phyloP scores from a whole-genome alignment of 1,284 basidiomycete species.

The Ceratobasidium sp. region DNA sequence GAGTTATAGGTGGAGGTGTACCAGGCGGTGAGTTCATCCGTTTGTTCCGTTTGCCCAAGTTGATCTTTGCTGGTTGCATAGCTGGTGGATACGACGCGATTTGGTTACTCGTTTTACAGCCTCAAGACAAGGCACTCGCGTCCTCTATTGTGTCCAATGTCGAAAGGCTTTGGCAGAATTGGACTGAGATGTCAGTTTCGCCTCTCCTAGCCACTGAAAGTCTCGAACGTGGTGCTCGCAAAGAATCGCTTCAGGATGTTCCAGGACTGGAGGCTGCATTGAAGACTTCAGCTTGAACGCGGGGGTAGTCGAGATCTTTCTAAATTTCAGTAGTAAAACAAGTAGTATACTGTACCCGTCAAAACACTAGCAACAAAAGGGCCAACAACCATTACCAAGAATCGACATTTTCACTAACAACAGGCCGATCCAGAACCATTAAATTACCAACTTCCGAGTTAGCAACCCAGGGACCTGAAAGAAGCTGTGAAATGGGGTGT shows the following conservation, averaged over 20 bases:
- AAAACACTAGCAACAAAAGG: no score
- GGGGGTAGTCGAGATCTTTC: background rate
- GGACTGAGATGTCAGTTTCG: slow-evolving; percentile 74
- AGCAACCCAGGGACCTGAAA: no score
- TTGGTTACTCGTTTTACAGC: slow-evolving; percentile 84
- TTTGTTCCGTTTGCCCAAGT: background rate
- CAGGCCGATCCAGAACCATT: no score
- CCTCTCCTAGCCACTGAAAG: slow-evolving; percentile 81
- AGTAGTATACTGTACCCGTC: no score
- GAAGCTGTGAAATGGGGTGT: no score
- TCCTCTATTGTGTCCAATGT: slow-evolving; percentile 55
- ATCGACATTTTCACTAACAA: no score
- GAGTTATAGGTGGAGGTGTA: slow-evolving; percentile 92
- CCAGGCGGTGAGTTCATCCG: slow-evolving; percentile 75
- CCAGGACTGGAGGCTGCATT: slow-evolving; percentile 62
- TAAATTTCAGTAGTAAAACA: no score
- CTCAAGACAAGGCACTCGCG: slow-evolving; percentile 51
- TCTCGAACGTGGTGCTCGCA: slow-evolving; percentile 67
- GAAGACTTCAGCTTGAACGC: background rate
- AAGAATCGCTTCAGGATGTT: slow-evolving; percentile 67
- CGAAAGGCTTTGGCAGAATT: slow-evolving; percentile 76
- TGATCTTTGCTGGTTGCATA: slow-evolving; percentile 49
- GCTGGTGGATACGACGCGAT: slow-evolving; percentile 98
- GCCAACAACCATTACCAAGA: no score
- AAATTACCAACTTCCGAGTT: no score